Base-by-base conservation (phyloP, 2,329 filamentous ascomycete genomes). In the Thielaviopsis ethacetica region DNA sequence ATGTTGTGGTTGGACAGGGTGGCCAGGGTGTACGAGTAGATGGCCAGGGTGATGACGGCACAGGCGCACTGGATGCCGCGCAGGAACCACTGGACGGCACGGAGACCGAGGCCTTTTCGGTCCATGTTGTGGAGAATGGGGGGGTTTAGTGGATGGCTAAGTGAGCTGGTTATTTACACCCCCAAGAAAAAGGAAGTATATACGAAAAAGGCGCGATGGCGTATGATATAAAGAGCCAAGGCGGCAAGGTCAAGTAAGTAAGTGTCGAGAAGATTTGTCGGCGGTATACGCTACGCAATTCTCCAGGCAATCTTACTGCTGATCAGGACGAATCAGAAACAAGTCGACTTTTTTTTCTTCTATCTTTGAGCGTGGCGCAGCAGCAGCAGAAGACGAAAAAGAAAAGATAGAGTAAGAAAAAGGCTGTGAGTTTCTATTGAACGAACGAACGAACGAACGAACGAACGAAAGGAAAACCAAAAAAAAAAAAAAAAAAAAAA, bases 11-110 rank as follows among this genome's bases (percentile, higher is more conserved):
- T 80, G 62, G 79, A 69, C 15, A 91, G 79, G 9, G 85, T 79
- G 9, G 85, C 82, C 55, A 96, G 81, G 76, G 90, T 94, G 76
- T 94, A 95, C 55, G 83, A 84, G 76, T 85, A 91, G 66, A 93
- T 80, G 64, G 80, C 85, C 62, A 96, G 79, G 62, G 91, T 79
- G 64, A 95, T 77, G 61, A 78, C 82, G 9, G 85, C 77, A 69
- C 82, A 87, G 68, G 80, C 76, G 70, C 95, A 85, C 66, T 88
- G 81, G 59, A 95, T 72, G 63, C 78, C 72, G 64, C 91, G 87
- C 66, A 94, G 74, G 68, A 84, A 76, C 69, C 85, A 85, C 67
- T 88, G 85, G 53, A 79, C 61, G 61, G 79, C 71, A 66, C 88
- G 88, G 65, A 95, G 80, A 65, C 49, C 53, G 26, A 56, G 51